A percentile compares a stretch with the other conserved stretches of the same genome.
These are phyloP conservation scores for Senna tora DNA, from an alignment of 306 rosid genomes.

Conservation along the genomic window DNA sequence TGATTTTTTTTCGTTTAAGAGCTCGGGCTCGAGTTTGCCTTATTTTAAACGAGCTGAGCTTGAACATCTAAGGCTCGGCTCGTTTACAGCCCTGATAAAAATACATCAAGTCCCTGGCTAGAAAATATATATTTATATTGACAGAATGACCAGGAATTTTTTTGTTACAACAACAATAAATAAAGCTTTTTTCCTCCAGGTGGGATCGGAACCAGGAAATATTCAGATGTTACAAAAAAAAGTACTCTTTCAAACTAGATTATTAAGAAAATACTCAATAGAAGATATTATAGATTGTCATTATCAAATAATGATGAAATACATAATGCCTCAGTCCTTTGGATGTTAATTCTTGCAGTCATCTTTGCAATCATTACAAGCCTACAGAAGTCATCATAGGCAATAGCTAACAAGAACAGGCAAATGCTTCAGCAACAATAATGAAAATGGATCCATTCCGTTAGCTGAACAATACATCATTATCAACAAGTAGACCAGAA, in stretches of 20 bases:
- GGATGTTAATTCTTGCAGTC: slow-evolving; percentile 19
- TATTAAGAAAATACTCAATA: neutral
- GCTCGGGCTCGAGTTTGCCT: too few species aligned
- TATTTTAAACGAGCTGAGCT: too few species aligned
- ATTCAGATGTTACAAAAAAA: neutral
- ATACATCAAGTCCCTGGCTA: too few species aligned
- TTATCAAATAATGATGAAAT: neutral
- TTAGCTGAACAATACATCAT: neutral
- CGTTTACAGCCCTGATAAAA: too few species aligned
- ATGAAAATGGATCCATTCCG: neutral
- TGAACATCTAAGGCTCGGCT: too few species aligned
- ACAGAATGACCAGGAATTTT: too few species aligned
- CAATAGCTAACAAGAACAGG: neutral
- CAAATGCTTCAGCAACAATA: neutral
- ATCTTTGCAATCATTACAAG: slow-evolving; percentile 32
- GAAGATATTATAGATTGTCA: neutral
- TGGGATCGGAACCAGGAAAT: too few species aligned
- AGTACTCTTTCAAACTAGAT: neutral
- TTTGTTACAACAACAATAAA: too few species aligned
- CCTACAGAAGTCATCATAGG: slow-evolving; percentile 30
- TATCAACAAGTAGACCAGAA: neutral
- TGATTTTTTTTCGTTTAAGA: too few species aligned
- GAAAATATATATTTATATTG: neutral
- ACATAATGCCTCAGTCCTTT: slow-evolving; percentile 18
- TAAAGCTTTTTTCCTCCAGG: too few species aligned